phyloP scores from a whole-genome alignment of 176 grass and related monocot species.

The Hordeum marinum region DNA sequence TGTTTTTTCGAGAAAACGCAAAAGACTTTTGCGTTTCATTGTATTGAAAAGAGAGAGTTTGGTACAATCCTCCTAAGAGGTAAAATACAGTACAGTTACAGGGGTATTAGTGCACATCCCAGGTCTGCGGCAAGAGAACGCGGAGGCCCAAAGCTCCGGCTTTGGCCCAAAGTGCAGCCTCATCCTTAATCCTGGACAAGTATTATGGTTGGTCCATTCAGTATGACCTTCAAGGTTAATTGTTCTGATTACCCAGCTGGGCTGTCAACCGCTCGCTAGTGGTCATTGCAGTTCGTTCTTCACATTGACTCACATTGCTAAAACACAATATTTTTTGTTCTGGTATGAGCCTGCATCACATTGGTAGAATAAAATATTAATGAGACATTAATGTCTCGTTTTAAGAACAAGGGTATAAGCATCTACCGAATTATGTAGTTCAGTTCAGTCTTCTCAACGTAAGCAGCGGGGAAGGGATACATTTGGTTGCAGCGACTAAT shows the following conservation, averaged over 20 bases:
- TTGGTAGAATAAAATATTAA: slow-evolving; percentile 4
- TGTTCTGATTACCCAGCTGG: background rate
- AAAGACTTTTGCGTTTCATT: too few relatives aligned
- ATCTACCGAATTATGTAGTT: background rate
- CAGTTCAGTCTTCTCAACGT: background rate
- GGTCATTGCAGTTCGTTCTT: background rate
- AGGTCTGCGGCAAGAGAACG: too few relatives aligned
- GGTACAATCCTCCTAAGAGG: too few relatives aligned
- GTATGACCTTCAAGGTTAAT: background rate
- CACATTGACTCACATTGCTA: background rate
- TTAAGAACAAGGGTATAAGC: slow-evolving; percentile 12
- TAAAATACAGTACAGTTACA: too few relatives aligned
- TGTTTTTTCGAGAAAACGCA: too few relatives aligned
- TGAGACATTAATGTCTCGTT: slow-evolving; percentile 2
- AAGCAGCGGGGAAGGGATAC: background rate
- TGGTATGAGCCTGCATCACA: background rate
- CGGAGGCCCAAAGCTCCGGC: too few relatives aligned
- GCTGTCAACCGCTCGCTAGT: background rate
- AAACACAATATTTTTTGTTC: background rate
- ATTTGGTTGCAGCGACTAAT: background rate
- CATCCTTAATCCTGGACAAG: too few relatives aligned
- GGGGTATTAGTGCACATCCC: too few relatives aligned
- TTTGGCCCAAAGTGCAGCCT: too few relatives aligned
- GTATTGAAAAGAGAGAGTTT: too few relatives aligned
- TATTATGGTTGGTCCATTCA: background rate